Evolutionary conservation across 352 stramenopile species (phyloP).

Genomic region (Pythium utonaiense): DNA sequence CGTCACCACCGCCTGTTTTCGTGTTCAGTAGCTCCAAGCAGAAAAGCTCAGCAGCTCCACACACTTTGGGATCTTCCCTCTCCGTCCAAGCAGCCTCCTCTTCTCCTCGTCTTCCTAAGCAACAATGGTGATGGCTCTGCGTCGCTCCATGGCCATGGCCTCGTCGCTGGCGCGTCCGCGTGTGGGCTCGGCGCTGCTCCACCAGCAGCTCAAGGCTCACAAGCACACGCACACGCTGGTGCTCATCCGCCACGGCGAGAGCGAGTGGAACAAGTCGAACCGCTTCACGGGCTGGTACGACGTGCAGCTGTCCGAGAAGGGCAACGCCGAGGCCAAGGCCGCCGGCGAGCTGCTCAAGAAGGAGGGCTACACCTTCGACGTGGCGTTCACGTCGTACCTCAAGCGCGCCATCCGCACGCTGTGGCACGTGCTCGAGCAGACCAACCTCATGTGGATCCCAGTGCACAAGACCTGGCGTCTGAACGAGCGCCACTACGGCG

Average conservation of each 20-base stretch:
- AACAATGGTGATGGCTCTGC: slow-evolving; percentile 57
- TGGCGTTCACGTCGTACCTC: slow-evolving; percentile 95
- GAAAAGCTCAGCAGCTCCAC: slow-evolving; percentile 19
- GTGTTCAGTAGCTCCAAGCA: slow-evolving; percentile 25
- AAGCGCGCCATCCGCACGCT: slow-evolving; percentile 98
- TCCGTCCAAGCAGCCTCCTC: slow-evolving; percentile 8
- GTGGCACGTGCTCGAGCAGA: slow-evolving; percentile 96
- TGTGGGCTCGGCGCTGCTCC: slow-evolving; percentile 30
- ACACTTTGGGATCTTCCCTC: slow-evolving; percentile 3
- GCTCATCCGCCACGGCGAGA: slow-evolving; percentile 95
- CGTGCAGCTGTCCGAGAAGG: slow-evolving; percentile 88
- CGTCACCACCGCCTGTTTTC: slow-evolving; percentile 10
- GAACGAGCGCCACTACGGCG: slow-evolving; percentile 99
- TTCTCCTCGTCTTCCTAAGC: background rate
- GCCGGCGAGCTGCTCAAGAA: slow-evolving; percentile 93
- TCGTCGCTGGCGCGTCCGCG: slow-evolving; percentile 22
- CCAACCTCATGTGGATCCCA: slow-evolving; percentile 97
- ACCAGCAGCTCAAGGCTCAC: slow-evolving; percentile 35
- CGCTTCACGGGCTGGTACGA: slow-evolving; percentile 99
- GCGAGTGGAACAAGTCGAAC: slow-evolving; percentile 98
- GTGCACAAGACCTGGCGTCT: slow-evolving; percentile 91
- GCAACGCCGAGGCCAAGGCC: slow-evolving; percentile 91
- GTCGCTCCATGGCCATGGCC: slow-evolving; percentile 39
- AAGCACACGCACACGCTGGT: slow-evolving; percentile 80
- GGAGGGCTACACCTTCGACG: slow-evolving; percentile 92